Evolutionary conservation across 129 eudicot species (phyloP), one percentile per base, ranked within the genome.

Genomic region (Tanacetum coccineum): DNA sequence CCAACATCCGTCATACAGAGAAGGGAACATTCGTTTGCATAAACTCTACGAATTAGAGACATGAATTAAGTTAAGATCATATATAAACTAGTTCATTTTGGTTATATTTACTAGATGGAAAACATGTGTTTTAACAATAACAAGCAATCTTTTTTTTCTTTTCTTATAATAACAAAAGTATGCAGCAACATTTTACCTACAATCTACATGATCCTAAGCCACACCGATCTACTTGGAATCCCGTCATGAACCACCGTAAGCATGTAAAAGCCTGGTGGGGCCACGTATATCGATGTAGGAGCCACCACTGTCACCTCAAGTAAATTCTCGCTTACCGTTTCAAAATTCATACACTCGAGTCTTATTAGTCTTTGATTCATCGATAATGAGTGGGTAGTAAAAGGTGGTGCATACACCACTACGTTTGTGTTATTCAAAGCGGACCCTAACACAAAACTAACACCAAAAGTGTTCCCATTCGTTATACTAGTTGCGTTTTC

Each of bases 301-400:
- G 80, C 88, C 55, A 76, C 78, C 76, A 83, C 75, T 9, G 46
- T 50, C 1, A 83, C 83, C 64, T n/a, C 72, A 48, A 76, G 54
- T 77, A 21, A 44, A 42, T 75, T 81, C 26, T 10, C 66, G 18
- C 51, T 45, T 44, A 22, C 55, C 48, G 47, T 54, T 20, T 13
- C 74, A 73, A 71, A 22, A 13, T 53, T 74, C 70, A 32, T 66
- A 71, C 80, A 74, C 77, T 65, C 74, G 15, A 85, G 85, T 45
- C 55, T 71, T 69, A 88, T 57, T 85, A 88, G 39, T 78, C 92
- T 81, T 51, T 88, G 96, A 36, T 85, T 83, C 96, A 88, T 88
- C 4, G 89, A 74, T 26, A 81, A 36, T 9, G 96, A 85, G 60
- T 88, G 96, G 0, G 92, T 88, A 8, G 84, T 63, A 76, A 88